Base-by-base conservation (phyloP, 176 grass and related monocot genomes). In the Dactylis glomerata region DNA sequence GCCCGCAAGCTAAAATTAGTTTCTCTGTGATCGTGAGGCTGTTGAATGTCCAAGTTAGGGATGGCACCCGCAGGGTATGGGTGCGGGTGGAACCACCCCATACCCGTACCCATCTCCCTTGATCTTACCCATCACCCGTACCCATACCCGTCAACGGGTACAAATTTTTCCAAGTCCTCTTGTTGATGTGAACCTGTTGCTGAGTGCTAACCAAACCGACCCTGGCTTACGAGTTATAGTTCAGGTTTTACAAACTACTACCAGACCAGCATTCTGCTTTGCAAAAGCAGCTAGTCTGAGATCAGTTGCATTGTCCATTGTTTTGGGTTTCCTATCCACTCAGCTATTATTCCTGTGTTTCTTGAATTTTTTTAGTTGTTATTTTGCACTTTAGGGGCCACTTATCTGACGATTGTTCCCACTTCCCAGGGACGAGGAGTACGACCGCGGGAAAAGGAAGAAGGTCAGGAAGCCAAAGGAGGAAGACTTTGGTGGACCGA, bases 361-460 rank as follows among this genome's bases (percentile, higher is more conserved):
- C 40, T n/a, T 27, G 24, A 56, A 10, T 41, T 4, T 11, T 59
- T 20, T 41, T 0, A 41, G 47, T 1, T 73, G 81, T 75, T 24
- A 54, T 24, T 54, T 30, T 45, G 28, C 22, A 54, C 55, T 40
- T 31, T 26, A 50, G 44, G 44, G 32, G 19, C 54, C 37, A 58
- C n/a, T 59, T 16, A 68, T 84, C 41, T 80, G 50, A 86, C 68
- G 3, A n/a, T 81, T 45, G 69, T 86, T 1, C 20, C 20, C 28
- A 32, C 28, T 91, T 47, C 3, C 13, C 69, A 73, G 92, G 87
- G 88, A 88, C 5, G 92, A 93, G 64, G 88, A 90, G 38, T 97
- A 97, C 36, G 92, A 97, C 42, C 68, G 69, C 0, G 92, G 95
- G 14, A 94, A 28, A 70, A 84, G 75, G 55, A 97, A 94, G 83